Percentiles rank a stretch among this genome's conserved stretches.
phyloP scores from a whole-genome alignment of 371 early-diverging fungal species.

The Ecytonucleospora hepatopenaei region DNA sequence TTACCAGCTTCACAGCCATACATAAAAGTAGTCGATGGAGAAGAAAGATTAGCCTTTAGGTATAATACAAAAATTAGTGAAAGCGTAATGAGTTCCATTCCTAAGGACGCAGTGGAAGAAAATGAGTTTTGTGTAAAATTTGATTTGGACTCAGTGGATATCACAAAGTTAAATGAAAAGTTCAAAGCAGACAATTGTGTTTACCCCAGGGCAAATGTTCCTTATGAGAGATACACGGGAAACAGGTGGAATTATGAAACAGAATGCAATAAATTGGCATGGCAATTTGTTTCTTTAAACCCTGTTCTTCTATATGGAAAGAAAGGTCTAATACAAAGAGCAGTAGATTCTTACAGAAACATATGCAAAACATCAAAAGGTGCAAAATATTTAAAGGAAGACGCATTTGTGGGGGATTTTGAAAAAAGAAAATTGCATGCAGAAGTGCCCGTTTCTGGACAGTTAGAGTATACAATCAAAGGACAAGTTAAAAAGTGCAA shows the following conservation, averaged over 20 bases:
- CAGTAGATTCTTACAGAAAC: conserved; percentile 79
- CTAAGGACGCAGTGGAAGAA: conserved; percentile 53
- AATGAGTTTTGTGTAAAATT: conserved; percentile 66
- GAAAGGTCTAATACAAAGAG: conserved; percentile 77
- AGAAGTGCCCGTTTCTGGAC: conserved; percentile 57
- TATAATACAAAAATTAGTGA: conserved; percentile 58
- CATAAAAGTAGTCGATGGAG: conserved; percentile 54
- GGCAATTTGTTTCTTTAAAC: conserved; percentile 73
- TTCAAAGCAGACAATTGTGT: conserved; percentile 70
- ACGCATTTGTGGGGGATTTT: conserved; percentile 64
- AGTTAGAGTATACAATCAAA: conserved; percentile 58
- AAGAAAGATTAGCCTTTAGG: conserved; percentile 57
- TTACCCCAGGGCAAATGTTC: conserved; percentile 69
- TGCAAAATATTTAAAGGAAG: conserved; percentile 67
- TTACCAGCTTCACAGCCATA: conserved; percentile 57
- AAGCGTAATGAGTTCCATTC: conserved; percentile 49
- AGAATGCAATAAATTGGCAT: conserved; percentile 71
- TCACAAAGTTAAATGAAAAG: conserved; percentile 60
- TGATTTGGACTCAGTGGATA: conserved; percentile 63
- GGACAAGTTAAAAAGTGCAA: conserved; percentile 59
- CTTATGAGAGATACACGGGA: conserved; percentile 63
- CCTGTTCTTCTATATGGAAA: conserved; percentile 67
- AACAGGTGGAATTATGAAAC: conserved; percentile 81
- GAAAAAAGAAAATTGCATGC: conserved; percentile 58
- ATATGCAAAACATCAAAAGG: conserved; percentile 67